A percentile compares a stretch with the other conserved stretches of the same genome.
phyloP scores from a whole-genome alignment of 345 rosid species.

The Diplotaxis tenuifolia region DNA sequence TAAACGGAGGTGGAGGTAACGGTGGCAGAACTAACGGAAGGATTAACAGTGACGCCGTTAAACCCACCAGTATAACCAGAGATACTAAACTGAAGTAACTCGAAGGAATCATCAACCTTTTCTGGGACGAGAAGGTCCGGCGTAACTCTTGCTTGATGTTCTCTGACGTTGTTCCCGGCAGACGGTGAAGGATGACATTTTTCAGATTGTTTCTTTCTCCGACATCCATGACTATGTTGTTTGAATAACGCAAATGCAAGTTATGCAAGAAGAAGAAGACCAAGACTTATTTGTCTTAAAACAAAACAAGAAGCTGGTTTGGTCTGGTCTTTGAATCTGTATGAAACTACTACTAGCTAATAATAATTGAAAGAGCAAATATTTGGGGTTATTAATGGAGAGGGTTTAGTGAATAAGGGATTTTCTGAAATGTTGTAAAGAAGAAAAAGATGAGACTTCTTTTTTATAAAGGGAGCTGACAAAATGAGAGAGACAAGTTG shows the following conservation, averaged over 20 bases:
- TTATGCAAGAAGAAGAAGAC: not conserved
- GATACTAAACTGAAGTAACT: constrained; percentile 62
- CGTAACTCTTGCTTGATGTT: constrained; percentile 28
- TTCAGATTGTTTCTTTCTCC: not conserved
- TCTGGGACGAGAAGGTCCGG: constrained; percentile 35
- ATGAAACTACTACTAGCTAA: not conserved
- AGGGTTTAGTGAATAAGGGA: constrained; percentile 39
- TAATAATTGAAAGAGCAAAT: not conserved
- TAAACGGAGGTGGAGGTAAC: constrained; percentile 81
- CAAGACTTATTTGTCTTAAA: not conserved
- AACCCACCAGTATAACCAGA: constrained; percentile 47
- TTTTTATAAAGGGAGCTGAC: constrained; percentile 1
- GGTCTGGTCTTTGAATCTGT: constrained; percentile 1
- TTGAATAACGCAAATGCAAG: not conserved
- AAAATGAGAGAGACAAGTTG: constrained; percentile 35
- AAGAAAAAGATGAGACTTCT: not conserved
- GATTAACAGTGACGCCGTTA: constrained; percentile 64
- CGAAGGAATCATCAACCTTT: constrained; percentile 41
- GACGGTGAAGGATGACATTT: constrained; percentile 1
- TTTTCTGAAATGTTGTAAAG: constrained; percentile 10
- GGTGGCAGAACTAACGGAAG: constrained; percentile 80
- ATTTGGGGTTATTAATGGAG: constrained; percentile 4
- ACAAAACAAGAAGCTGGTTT: not conserved
- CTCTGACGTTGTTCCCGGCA: constrained; percentile 12
- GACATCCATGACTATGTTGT: constrained; percentile 17